phyloP scores from a whole-genome alignment of 1,139 yeast species.

The Geotrichum phurueaensis region DNA sequence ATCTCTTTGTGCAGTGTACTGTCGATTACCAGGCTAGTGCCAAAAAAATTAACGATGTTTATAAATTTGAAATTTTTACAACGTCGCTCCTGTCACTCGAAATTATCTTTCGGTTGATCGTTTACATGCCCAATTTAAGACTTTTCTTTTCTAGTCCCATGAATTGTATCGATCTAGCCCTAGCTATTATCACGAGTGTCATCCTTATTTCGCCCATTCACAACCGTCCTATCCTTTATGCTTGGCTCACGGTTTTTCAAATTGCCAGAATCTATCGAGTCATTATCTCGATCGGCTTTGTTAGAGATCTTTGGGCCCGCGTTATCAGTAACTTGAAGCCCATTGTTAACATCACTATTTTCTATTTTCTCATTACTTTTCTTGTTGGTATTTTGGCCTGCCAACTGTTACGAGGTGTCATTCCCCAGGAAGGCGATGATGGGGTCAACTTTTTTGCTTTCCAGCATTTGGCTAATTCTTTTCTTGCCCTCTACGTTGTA shows the following conservation, averaged over 20 bases:
- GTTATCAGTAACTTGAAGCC: slow-evolving; percentile 64
- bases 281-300: slow-evolving; percentile 51
- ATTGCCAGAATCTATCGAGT: slow-evolving; percentile 70
- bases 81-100: slow-evolving; percentile 46
- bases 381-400: slow-evolving; percentile 61
- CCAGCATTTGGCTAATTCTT: slow-evolving; percentile 66
- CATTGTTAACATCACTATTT: slow-evolving; percentile 64
- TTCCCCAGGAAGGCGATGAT: slow-evolving; percentile 41
- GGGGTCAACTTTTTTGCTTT: slow-evolving; percentile 39
- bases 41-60: background rate
- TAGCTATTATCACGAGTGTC: slow-evolving; percentile 55
- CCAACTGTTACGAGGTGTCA: slow-evolving; percentile 66
- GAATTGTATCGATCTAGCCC: slow-evolving; percentile 55
- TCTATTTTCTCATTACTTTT: slow-evolving; percentile 59
- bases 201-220: slow-evolving; percentile 53
- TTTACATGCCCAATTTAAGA: slow-evolving; percentile 58
- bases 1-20: slow-evolving; percentile 48
- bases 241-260: slow-evolving; percentile 78
- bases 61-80: slow-evolving; percentile 1
- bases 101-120: slow-evolving; percentile 50
- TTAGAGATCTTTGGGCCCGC: slow-evolving; percentile 60
- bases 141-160: slow-evolving; percentile 49
- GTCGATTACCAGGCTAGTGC: slow-evolving; percentile 26
- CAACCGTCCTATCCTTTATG: slow-evolving; percentile 48
- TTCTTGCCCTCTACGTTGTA: slow-evolving; percentile 69